Percentiles rank a stretch among this genome's conserved stretches.
Evolutionary conservation across 2,329 filamentous ascomycete genomes (phyloP).

Genomic region (Ophidiomyces ophidiicola): DNA sequence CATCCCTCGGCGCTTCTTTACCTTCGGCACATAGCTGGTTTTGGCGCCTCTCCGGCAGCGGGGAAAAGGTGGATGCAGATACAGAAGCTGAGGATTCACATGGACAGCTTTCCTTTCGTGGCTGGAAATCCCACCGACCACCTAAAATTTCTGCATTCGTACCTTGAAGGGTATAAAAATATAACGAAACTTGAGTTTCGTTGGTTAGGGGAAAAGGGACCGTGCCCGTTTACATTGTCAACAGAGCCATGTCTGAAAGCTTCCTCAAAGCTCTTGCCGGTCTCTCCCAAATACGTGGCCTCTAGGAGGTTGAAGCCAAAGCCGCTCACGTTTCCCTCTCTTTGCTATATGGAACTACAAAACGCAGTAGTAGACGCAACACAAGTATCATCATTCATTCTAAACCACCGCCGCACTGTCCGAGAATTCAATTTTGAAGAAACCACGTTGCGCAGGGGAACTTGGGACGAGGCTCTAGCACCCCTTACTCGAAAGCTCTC

Average conservation of each 20-base stretch:
- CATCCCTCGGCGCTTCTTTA: slow-evolving; percentile 68
- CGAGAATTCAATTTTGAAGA: slow-evolving; percentile 71
- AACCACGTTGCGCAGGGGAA: slow-evolving; percentile 56
- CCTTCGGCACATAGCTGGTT: slow-evolving; percentile 60
- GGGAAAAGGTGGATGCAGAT: slow-evolving; percentile 67
- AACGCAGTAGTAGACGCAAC: slow-evolving; percentile 60
- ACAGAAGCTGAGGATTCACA: slow-evolving; percentile 57
- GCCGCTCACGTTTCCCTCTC: slow-evolving; percentile 52
- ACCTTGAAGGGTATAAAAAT: slow-evolving; percentile 55
- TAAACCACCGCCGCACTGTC: slow-evolving; percentile 53
- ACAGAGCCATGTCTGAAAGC: slow-evolving; percentile 54
- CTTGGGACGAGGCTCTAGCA: slow-evolving; percentile 71
- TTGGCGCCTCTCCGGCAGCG: slow-evolving; percentile 62
- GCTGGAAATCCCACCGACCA: slow-evolving; percentile 48
- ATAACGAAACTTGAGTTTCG: slow-evolving; percentile 63
- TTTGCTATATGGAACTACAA: slow-evolving; percentile 57
- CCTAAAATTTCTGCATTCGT: slow-evolving; percentile 68
- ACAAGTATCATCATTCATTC: slow-evolving; percentile 59
- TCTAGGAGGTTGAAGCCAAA: slow-evolving; percentile 32
- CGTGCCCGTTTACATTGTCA: slow-evolving; percentile 58
- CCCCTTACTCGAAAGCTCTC: slow-evolving; percentile 44
- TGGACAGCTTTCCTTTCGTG: slow-evolving; percentile 48
- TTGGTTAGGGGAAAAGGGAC: slow-evolving; percentile 62
- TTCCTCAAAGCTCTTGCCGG: slow-evolving; percentile 13
- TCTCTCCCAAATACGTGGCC: slow-evolving; percentile 21